These are phyloP conservation scores for Rhizopus sp. DNA, from an alignment of 371 early-diverging fungal species.

Conservation along the genomic window DNA sequence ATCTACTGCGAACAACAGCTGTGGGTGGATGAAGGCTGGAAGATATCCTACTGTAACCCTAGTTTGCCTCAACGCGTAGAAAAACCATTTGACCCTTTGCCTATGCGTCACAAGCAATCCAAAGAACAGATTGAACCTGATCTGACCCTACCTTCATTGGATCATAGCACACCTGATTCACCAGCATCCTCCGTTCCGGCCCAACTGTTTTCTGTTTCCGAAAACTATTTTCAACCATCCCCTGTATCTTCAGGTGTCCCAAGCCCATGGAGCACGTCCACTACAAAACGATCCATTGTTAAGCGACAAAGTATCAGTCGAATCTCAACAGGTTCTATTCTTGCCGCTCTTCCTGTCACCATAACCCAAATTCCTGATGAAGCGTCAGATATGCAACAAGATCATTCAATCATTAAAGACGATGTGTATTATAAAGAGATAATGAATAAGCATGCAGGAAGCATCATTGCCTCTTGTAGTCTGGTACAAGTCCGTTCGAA, in stretches of 20 bases:
- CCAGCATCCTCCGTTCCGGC: neutral
- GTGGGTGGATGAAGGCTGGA: too few relatives aligned
- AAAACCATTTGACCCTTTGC: too few relatives aligned
- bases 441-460: neutral
- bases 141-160: neutral
- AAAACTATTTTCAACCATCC: conserved; percentile 17
- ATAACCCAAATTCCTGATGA: conserved; percentile 12
- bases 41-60: too few relatives aligned
- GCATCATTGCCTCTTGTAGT: conserved; percentile 44
- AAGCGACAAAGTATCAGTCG: neutral
- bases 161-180: neutral
- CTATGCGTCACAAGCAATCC: too few relatives aligned
- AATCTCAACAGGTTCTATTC: conserved; percentile 12
- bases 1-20: too few relatives aligned
- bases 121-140: too few relatives aligned
- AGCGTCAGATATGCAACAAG: neutral
- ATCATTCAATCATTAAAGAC: too few relatives aligned
- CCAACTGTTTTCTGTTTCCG: conserved; percentile 11
- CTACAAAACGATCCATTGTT: neutral
- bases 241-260: conserved; percentile 13
- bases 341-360: conserved; percentile 8
- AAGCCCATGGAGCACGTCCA: conserved; percentile 22
- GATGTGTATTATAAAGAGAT: too few relatives aligned
- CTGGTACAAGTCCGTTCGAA: conserved; percentile 45
- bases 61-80: too few relatives aligned